Base-by-base conservation (phyloP, 306 rosid species). In the Vigna hirtella region DNA sequence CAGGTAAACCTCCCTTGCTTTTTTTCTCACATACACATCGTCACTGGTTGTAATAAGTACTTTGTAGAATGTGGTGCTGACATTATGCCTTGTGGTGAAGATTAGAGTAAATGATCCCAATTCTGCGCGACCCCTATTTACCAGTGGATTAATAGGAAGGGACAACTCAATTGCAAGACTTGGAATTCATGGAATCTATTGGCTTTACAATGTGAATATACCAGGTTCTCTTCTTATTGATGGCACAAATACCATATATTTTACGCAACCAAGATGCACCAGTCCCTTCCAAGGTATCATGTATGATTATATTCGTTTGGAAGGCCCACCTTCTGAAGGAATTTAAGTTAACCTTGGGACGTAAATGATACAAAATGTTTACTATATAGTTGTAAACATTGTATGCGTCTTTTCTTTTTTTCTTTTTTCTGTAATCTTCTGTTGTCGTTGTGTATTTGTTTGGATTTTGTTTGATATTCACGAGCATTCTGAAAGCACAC, bases 241-340 rank as follows among this genome's bases (percentile, higher is more conserved):
- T 64, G 96, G 98, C 79, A 72, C 61, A 26, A 93, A 90, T 77
- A 77, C 79, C 40, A 74, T 93, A 67, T 90, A 72, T 79, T 87
- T 93, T 10, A 82, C 90, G 15, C 98, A 93, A 71, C 63, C 92
- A 38, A 89, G 88, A 84, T 56, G 78, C 28, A 17, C 9, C 34
- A 43, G 62, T 51, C 55, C 86, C 58, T 93, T 89, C 52, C 74
- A 73, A 47, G 98, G 96, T 13, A 66, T 90, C 30, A 82, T 93
- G 98, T 93, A 93, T 71, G 98, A 93, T 65, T 93, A 93, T 72
- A 78, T 90, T 55, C 89, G 98, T 79, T 73, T 93, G 11, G 98
- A 93, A 89, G 91, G 87, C 18, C 94, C 97, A 20, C 89, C 89
- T 77, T 85, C 84, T 57, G 80, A 53, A 61, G 65, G 69, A 49